Conservation (phyloP, 1,139 yeast genomes). For the Yamadazyma blattariae region DNA sequence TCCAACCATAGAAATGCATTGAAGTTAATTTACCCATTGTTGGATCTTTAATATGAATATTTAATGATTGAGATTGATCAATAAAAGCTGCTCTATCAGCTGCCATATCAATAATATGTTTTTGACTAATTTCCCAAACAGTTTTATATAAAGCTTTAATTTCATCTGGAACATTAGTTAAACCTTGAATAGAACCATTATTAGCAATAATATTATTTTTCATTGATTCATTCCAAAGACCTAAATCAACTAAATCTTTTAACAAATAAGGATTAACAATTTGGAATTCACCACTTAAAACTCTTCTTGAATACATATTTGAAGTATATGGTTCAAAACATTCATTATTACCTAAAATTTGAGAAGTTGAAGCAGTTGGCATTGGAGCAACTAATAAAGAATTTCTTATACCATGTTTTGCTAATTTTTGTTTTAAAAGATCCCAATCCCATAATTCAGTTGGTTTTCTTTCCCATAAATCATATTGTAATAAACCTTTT, state of each 20-base stretch:
- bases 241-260: slow-evolving; percentile 52
- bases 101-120: slow-evolving; percentile 56
- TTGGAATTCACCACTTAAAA: slow-evolving; percentile 60
- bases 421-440: slow-evolving; percentile 40
- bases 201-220: slow-evolving; percentile 50
- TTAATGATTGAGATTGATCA: slow-evolving; percentile 61
- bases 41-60: slow-evolving; percentile 53
- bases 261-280: slow-evolving; percentile 56
- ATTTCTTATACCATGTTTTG: slow-evolving; percentile 51
- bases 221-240: slow-evolving; percentile 53
- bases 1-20: slow-evolving; percentile 63
- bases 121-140: slow-evolving; percentile 62
- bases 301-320: slow-evolving; percentile 58
- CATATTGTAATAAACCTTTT: slow-evolving; percentile 54
- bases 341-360: slow-evolving; percentile 58
- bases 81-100: slow-evolving; percentile 60
- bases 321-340: slow-evolving; percentile 65
- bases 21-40: slow-evolving; percentile 59
- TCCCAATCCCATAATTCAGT: slow-evolving; percentile 61
- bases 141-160: slow-evolving; percentile 53
- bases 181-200: slow-evolving; percentile 54
- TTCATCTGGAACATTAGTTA: slow-evolving; percentile 50
- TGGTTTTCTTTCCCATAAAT: slow-evolving; percentile 58
- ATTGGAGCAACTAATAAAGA: slow-evolving; percentile 62
- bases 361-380: slow-evolving; percentile 68